These are phyloP conservation scores for Colletotrichum magnum DNA, from an alignment of 2,329 filamentous ascomycete species.

Conservation along the genomic window DNA sequence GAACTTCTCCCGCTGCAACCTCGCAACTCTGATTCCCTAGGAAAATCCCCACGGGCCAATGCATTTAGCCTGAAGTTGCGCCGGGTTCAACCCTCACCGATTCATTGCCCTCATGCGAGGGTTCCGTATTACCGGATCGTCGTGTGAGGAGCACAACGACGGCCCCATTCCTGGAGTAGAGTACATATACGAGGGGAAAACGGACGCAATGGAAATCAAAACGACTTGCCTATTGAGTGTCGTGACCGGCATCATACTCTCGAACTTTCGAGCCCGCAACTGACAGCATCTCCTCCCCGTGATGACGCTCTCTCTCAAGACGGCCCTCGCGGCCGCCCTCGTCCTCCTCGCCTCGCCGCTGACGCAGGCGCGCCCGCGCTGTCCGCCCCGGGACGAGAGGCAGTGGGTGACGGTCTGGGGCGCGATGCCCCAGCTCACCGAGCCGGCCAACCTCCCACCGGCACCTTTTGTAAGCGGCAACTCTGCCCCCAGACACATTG, in stretches of 20 bases:
- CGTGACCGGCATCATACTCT: neutral
- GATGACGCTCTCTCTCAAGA: constrained; percentile 33
- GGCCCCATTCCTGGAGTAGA: constrained; percentile 2
- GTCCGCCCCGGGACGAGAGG: constrained; percentile 43
- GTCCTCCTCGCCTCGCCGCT: constrained; percentile 22
- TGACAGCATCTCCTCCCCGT: neutral
- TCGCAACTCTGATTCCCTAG: constrained; percentile 3
- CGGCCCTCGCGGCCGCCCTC: constrained; percentile 33
- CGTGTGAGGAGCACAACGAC: constrained; percentile 5
- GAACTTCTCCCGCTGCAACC: constrained; percentile 30
- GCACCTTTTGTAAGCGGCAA: constrained; percentile 65
- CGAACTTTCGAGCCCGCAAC: neutral
- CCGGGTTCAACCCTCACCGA: constrained; percentile 17
- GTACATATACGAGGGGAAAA: constrained; percentile 24
- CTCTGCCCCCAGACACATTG: neutral
- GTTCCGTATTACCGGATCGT: constrained; percentile 33
- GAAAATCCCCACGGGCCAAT: constrained; percentile 9
- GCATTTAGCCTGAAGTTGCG: constrained; percentile 39
- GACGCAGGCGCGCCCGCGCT: constrained; percentile 23
- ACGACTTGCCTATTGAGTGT: neutral
- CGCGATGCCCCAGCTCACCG: constrained; percentile 73
- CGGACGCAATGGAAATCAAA: constrained; percentile 9
- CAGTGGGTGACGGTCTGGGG: constrained; percentile 76
- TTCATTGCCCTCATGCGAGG: neutral
- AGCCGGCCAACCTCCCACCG: constrained; percentile 70